Evolutionary conservation across 2,329 filamentous ascomycete genomes (phyloP), one percentile per base, ranked within the genome.

Genomic region (Cercospora zeina): DNA sequence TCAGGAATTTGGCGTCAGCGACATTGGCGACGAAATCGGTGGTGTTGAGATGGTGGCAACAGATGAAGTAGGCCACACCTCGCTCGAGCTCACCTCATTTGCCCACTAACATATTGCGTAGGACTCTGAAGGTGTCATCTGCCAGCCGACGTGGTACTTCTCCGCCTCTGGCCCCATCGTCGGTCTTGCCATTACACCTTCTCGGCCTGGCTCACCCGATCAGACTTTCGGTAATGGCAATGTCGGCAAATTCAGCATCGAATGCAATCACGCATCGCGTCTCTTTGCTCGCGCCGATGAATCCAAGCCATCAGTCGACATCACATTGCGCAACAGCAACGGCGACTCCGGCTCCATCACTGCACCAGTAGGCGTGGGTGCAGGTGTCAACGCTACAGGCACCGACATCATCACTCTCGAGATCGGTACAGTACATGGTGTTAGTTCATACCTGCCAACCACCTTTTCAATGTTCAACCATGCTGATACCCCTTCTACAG

Each of bases 321-420:
- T 53, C 16, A 31, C 19, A 14, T 53, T 53, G 13, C 49, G 31
- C 8, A 16, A 34, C 7, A 53, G 49, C 49, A 27, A 53, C 34
- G 31, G 49, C 49, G 31, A 34, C 7, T 33, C 30, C 27, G 30
- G 49, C 11, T 34, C 27, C 1, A n/a, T 53, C 49, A 53, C 49
- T 6, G 49, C 49, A 8, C 49, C 49, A 16, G 49, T 53, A n/a
- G 49, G 49, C 13, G 31, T 33, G 13, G 49, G 49, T 7, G 49
- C 27, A 14, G 49, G 49, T 10, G 31, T 53, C 8, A 53, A 53
- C 49, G 49, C 27, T 16, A 53, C 49, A 33, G 49, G 49, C 27
- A 34, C n/a, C 16, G 49, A 53, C 49, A 53, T 53, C 9, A 21
- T 34, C 27, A 34, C 49, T 13, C 49, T 53, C 27, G 27, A 53